Evolutionary conservation across 805 yeast species (phyloP), one percentile per base, ranked within the genome.

Genomic region (Hanseniaspora valbyensis): DNA sequence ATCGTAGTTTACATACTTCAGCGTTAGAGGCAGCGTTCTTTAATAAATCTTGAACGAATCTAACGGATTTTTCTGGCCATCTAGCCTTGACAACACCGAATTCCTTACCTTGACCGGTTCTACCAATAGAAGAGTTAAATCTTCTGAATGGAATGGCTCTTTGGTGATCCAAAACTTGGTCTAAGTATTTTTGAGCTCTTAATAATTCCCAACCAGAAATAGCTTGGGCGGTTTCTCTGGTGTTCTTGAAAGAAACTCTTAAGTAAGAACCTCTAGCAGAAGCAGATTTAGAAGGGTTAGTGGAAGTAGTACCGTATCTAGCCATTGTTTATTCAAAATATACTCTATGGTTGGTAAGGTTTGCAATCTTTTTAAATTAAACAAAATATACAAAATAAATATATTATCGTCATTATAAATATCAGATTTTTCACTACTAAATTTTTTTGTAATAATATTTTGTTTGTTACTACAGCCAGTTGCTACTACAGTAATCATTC

Each of bases 71-170:
- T 61, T 80, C 95, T 70, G 98, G 98, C 98, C 98, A 92, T 87
- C 98, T 89, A 66, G 98, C 98, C 78, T 84, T 89, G 81, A 96
- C 87, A 71, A 89, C 95, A 76, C 97, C 97, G 69, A 90, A 92
- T 80, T 92, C 98, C 78, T 92, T 90, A 78, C 96, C 98, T 78
- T 92, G 98, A 65, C 94, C 95, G 67, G 98, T 88, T 79, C 98
- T 85, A 74, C 98, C 98, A 67, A 86, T 89, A 66, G 95, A 85
- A 62, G 83, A 79, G 80, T 84, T 83, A 78, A 78, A 90, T 80
- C 95, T 81, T 81, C 98, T 85, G 92, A 92, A 87, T 71, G 99
- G 99, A 66, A 92, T 86, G 68, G 97, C 99, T 82, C 97, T 90
- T 78, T 92, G 79, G 80, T 92, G 95, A 74, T 89, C 95, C 71